Evolutionary conservation across 2,329 filamentous ascomycete species (phyloP), one percentile per base, ranked within the genome.

Genomic region (Magnaporthales sp.): DNA sequence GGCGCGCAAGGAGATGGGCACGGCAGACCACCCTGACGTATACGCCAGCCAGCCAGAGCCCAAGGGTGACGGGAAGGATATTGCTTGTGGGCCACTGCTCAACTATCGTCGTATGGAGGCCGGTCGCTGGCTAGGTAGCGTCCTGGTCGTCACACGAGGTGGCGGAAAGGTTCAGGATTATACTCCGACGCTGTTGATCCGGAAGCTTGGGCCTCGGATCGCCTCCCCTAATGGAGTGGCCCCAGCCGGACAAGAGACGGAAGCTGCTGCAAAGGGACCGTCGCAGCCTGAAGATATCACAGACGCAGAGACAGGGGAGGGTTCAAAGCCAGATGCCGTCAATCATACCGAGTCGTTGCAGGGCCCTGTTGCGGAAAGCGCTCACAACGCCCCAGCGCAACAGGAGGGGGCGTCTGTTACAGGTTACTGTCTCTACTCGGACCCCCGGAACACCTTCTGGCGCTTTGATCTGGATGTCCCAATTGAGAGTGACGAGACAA

Each of bases 371-470:
- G 24, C 13, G 24, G 31, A 64, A 38, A 19, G 8, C 3, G 19
- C 38, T 30, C 63, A 65, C 11, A 54, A 62, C 27, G 66, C 58
- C 62, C 10, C 66, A 11, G 56, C 62, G 63, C 63, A 70, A 8
- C 71, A 69, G 4, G 73, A 76, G 80, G 64, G 64, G 29, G 11
- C 19, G 31, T n/a, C 29, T 10, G 67, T 92, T 80, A 73, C 79
- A 76, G 75, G 81, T 81, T 71, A 81, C 77, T 79, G 84, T 83
- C 74, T 94, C 78, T 80, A 89, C 87, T 85, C 89, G 75, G 83
- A 89, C 72, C 76, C 79, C 63, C 79, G 84, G 78, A 79, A 89
- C 83, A 98, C 94, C 0, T 99, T 99, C 77, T 99, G 95, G 95
- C 86, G 89, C 67, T 99, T 98, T 78, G 89, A 90, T 71, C 76